Conservation (phyloP, 2,329 filamentous ascomycete genomes). For the Amesomyces nigricolor region DNA sequence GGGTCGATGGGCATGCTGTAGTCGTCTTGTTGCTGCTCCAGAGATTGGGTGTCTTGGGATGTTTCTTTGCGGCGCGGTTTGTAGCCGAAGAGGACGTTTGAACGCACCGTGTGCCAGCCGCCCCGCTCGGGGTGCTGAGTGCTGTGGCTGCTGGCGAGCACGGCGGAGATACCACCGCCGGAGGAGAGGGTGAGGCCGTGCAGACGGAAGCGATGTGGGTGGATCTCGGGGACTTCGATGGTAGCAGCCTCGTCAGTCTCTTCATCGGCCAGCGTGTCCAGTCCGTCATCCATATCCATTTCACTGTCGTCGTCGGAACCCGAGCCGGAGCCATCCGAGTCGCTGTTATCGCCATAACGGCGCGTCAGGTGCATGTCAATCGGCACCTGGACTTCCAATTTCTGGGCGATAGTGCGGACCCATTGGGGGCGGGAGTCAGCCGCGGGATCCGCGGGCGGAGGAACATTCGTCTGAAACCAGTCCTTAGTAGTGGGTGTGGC, state of each 20-base stretch:
- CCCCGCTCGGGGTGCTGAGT: slow-evolving; percentile 44
- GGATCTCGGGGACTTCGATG: slow-evolving; percentile 35
- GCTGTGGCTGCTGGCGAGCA: slow-evolving; percentile 45
- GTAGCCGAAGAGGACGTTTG: slow-evolving; percentile 35
- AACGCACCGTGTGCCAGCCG: slow-evolving; percentile 34
- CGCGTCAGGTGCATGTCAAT: slow-evolving; percentile 38
- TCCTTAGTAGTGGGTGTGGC: slow-evolving; percentile 45
- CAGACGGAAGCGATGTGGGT: slow-evolving; percentile 46
- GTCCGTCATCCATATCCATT: slow-evolving; percentile 12
- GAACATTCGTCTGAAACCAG: slow-evolving; percentile 50
- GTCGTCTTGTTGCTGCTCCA: background rate
- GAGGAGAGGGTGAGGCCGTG: slow-evolving; percentile 50
- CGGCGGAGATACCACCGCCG: slow-evolving; percentile 46
- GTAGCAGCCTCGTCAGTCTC: slow-evolving; percentile 19
- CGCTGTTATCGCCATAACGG: slow-evolving; percentile 30
- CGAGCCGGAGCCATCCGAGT: slow-evolving; percentile 9
- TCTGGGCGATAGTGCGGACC: slow-evolving; percentile 43
- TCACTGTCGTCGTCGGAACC: slow-evolving; percentile 19
- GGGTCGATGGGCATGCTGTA: slow-evolving; percentile 9
- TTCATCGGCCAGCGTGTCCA: slow-evolving; percentile 14
- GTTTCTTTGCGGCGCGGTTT: slow-evolving; percentile 22
- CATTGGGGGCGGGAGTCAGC: slow-evolving; percentile 36
- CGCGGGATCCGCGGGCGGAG: slow-evolving; percentile 23
- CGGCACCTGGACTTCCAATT: slow-evolving; percentile 40
- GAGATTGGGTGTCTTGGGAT: background rate